A percentile compares a stretch with the other conserved stretches of the same genome.
Evolutionary conservation across 2,329 filamentous ascomycete genomes (phyloP).

Genomic region (Fonsecaea monophora): DNA sequence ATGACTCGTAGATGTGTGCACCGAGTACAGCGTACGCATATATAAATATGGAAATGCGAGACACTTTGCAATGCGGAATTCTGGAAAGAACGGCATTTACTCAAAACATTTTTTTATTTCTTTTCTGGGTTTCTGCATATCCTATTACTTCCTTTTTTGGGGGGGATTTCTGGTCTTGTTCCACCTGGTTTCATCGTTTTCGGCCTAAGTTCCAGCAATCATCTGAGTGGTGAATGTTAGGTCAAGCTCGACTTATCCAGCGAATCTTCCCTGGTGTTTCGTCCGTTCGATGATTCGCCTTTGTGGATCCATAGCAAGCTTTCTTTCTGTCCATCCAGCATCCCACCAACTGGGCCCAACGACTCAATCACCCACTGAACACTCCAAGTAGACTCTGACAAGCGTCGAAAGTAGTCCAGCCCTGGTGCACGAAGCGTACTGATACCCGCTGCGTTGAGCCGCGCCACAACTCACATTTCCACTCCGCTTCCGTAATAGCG

Average conservation of each 20-base stretch:
- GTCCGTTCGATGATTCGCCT: neutral
- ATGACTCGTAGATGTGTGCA: too few relatives aligned
- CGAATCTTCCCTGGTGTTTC: neutral
- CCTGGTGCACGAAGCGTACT: neutral
- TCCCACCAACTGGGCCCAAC: neutral
- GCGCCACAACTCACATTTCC: neutral
- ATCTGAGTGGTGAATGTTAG: neutral
- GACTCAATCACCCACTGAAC: neutral
- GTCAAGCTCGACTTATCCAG: neutral
- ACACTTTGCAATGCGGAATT: too few relatives aligned
- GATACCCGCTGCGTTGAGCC: neutral
- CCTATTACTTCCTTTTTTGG: too few relatives aligned
- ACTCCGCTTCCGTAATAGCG: neutral
- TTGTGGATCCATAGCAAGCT: neutral
- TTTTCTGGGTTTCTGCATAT: too few relatives aligned
- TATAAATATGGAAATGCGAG: too few relatives aligned
- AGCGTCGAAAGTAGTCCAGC: neutral
- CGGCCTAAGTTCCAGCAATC: neutral
- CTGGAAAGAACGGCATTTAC: too few relatives aligned
- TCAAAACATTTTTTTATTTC: too few relatives aligned
- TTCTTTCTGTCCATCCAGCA: neutral
- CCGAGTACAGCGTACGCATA: too few relatives aligned
- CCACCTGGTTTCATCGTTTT: too few relatives aligned
- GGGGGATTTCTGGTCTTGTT: neutral
- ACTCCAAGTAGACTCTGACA: neutral